Percentiles rank a stretch among this genome's conserved stretches.
Conservation (phyloP, 257 asterid species). For the Jasminum sambac region DNA sequence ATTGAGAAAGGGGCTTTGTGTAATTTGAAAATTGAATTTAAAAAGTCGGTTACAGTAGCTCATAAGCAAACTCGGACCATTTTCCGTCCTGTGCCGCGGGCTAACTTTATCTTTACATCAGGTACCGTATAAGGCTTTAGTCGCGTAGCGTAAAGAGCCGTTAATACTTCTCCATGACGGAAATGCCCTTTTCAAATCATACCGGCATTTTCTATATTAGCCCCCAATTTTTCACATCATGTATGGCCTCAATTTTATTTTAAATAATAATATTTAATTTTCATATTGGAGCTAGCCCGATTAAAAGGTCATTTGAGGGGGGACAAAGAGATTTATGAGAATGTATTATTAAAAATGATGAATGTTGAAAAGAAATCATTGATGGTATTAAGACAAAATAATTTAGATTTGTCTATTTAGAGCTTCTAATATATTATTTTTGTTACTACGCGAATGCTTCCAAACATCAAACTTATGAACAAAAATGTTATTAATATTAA, state of each 20-base stretch:
- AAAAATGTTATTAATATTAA: too few relatives aligned
- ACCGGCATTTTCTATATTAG: not conserved
- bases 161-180: constrained; percentile 31
- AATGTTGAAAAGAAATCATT: too few relatives aligned
- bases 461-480: too few relatives aligned
- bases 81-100: constrained; percentile 16
- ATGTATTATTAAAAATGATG: too few relatives aligned
- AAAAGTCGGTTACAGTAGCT: constrained; percentile 22
- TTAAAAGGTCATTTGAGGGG: too few relatives aligned
- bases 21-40: constrained; percentile 22
- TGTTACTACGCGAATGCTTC: too few relatives aligned
- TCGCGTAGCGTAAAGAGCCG: not conserved
- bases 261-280: too few relatives aligned
- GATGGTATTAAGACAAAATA: too few relatives aligned
- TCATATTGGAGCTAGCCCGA: too few relatives aligned
- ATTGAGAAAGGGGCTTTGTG: not conserved
- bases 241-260: not conserved
- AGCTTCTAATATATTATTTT: too few relatives aligned
- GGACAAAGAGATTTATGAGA: too few relatives aligned
- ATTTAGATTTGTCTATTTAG: too few relatives aligned
- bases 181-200: constrained; percentile 32
- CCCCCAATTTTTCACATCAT: not conserved
- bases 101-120: constrained; percentile 35
- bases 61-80: constrained; percentile 10
- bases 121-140: constrained; percentile 19